Percentiles rank a stretch among this genome's conserved stretches.
These are phyloP conservation scores for Lecanoromycetidae sp. DNA, from an alignment of 2,329 filamentous ascomycete species.

Conservation along the genomic window DNA sequence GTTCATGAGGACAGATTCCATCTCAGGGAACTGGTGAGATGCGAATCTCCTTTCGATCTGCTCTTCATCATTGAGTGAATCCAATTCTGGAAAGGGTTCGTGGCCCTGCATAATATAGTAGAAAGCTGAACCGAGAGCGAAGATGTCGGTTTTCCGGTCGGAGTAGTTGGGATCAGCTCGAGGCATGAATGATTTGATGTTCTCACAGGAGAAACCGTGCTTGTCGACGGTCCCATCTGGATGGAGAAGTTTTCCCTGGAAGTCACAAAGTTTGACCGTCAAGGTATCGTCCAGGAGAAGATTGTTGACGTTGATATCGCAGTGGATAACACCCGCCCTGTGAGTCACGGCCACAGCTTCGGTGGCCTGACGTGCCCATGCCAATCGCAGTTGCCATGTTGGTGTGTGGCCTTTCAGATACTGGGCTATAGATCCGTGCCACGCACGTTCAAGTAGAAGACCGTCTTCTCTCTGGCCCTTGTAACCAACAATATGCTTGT, in stretches of 20 bases:
- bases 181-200: conserved; percentile 19
- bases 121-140: conserved; percentile 21
- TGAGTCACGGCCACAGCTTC: conserved; percentile 1
- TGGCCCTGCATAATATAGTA: conserved; percentile 18
- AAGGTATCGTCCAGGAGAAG: conserved; percentile 14
- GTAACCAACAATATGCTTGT: conserved; percentile 1
- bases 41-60: conserved; percentile 17
- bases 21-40: conserved; percentile 14
- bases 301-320: conserved; percentile 2
- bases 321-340: not conserved
- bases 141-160: conserved; percentile 20
- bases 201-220: conserved; percentile 14
- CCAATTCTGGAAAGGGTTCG: conserved; percentile 18
- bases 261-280: conserved; percentile 16
- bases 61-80: conserved; percentile 16
- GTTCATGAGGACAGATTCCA: conserved; percentile 11
- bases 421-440: not conserved
- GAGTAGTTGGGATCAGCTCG: conserved; percentile 16
- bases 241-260: conserved; percentile 12
- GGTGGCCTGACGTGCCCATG: not conserved
- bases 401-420: not conserved
- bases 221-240: conserved; percentile 6
- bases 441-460: conserved; percentile 4
- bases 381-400: not conserved
- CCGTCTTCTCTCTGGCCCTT: conserved; percentile 4